phyloP scores from a whole-genome alignment of 2,329 filamentous ascomycete genomes.

The Helminthosporium solani region DNA sequence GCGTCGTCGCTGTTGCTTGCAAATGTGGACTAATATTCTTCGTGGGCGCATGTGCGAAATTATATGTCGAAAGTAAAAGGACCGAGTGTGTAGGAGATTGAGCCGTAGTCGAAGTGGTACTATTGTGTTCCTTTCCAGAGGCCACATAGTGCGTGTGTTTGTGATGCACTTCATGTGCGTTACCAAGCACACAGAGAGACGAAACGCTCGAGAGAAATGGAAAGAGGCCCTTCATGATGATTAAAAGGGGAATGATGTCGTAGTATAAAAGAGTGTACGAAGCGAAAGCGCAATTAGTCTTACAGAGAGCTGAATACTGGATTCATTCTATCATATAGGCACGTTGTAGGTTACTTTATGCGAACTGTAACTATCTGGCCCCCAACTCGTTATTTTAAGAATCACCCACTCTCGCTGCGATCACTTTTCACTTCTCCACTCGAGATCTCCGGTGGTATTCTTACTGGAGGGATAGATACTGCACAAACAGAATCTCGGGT shows the following conservation, averaged over 20 bases:
- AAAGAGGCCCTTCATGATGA: background rate
- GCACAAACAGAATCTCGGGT: too few species aligned
- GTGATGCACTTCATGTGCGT: background rate
- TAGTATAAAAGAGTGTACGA: background rate
- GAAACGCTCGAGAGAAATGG: background rate
- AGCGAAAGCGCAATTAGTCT: background rate
- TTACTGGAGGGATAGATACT: background rate
- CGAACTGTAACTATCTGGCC: background rate
- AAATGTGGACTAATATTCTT: background rate
- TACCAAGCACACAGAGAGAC: background rate
- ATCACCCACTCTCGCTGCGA: background rate
- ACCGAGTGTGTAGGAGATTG: background rate
- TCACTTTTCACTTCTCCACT: background rate
- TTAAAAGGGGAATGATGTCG: background rate
- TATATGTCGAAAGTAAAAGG: background rate
- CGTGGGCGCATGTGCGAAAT: background rate
- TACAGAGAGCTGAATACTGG: too few species aligned
- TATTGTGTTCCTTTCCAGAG: background rate
- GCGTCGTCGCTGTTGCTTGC: background rate
- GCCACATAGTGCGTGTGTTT: background rate
- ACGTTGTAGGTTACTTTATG: too few species aligned
- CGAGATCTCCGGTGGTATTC: background rate
- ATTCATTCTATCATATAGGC: too few species aligned
- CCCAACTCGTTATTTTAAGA: background rate
- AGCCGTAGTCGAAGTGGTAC: background rate